Evolutionary conservation across 1,284 basidiomycete species (phyloP), one percentile per base, ranked within the genome.

Genomic region (Gomphus bonarii): DNA sequence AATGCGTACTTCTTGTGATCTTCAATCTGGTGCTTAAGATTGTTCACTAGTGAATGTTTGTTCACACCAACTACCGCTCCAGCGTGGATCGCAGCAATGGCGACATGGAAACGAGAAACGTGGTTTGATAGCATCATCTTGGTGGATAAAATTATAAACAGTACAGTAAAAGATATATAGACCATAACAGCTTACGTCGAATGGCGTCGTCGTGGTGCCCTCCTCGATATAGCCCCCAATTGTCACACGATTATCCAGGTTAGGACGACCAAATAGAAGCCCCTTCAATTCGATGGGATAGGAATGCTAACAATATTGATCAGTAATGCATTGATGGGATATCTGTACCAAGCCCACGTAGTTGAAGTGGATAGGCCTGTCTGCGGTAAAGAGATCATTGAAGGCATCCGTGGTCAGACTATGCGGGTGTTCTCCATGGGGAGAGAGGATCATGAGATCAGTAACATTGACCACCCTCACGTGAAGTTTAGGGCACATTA

Each of bases 391-490:
- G 28, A 92, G 75, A 22, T 76, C 73, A 36, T 79, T 72, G 66
- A 88, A 93, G 54, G 79, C 79, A 1, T 76, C 76, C 47, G 81
- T 73, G 60, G 69, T 75, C 50, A 93, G 73, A 0, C 88, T 78
- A 63, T 94, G 91, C 2, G 91, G 91, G 67, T 95, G 91, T 9
- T 74, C 68, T 47, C 83, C 84, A 20, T 69, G 70, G 6, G 77
- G 72, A 16, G 80, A 80, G 40, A 94, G 77, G 59, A 93, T 84
- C 81, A 94, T 87, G 28, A 91, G 73, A 65, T 91, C 88, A 16
- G 85, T 87, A 58, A 91, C 84, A 62, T 91, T 91, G 57, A 91
- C 82, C 50, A 91, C 85, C 28, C 88, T 81, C 10, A 91, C 84
- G 42, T 86, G 82, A 47, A 91, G 74, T 4, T 74, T 73, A 1